These are phyloP conservation scores for Anthoceros angustus DNA, from an alignment of 225 moss, liverwort and hornwort species.

Conservation along the genomic window DNA sequence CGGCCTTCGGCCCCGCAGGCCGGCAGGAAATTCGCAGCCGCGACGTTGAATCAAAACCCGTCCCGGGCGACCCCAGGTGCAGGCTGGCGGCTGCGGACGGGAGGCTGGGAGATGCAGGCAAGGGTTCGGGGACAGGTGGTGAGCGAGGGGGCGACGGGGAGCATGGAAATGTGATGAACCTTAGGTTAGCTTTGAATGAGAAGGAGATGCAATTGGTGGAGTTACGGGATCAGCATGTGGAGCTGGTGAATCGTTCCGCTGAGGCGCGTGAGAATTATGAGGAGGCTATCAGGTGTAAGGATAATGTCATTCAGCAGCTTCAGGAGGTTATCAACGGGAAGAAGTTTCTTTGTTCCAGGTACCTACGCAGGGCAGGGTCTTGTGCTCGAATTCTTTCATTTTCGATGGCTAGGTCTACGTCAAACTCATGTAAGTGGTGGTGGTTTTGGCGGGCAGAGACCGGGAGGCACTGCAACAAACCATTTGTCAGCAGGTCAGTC, in stretches of 20 bases:
- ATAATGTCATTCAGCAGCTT: slow-evolving; percentile 55
- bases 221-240: slow-evolving; percentile 68
- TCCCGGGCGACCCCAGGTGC: neutral
- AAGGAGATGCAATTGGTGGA: slow-evolving; percentile 87
- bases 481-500: neutral
- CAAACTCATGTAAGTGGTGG: neutral
- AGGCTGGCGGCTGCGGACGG: neutral
- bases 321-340: slow-evolving; percentile 48
- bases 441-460: neutral
- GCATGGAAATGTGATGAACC: slow-evolving; percentile 27
- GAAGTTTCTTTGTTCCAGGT: slow-evolving; percentile 48
- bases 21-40: neutral
- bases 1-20: neutral
- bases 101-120: neutral
- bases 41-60: neutral
- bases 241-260: slow-evolving; percentile 45
- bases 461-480: neutral
- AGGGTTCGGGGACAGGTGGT: neutral
- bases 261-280: slow-evolving; percentile 60
- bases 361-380: neutral
- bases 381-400: neutral
- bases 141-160: neutral
- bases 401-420: neutral
- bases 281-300: slow-evolving; percentile 55
- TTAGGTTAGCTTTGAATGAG: slow-evolving; percentile 54